A percentile compares a stretch with the other conserved stretches of the same genome.
Conservation (phyloP, 2,329 filamentous ascomycete genomes). For the Leptographium flavum region DNA sequence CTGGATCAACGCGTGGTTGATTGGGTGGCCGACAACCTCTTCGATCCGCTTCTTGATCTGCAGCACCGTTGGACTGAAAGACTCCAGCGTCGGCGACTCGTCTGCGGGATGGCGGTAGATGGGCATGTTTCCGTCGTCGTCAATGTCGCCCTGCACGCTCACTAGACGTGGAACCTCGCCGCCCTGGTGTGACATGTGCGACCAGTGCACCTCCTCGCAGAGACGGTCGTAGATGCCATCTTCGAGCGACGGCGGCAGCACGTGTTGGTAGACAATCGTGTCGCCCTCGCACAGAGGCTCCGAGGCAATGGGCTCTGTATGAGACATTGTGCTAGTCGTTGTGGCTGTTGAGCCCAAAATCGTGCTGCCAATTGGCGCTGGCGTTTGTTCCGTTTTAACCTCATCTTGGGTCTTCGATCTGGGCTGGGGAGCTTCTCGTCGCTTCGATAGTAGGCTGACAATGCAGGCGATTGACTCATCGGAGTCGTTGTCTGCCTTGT, state of each 20-base stretch:
- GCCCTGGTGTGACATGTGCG: slow-evolving; percentile 82
- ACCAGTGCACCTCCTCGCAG: slow-evolving; percentile 67
- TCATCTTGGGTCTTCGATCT: too few relatives aligned
- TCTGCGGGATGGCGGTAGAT: slow-evolving; percentile 94
- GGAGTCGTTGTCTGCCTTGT: not conserved
- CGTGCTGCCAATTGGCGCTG: too few relatives aligned
- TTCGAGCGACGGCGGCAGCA: slow-evolving; percentile 45
- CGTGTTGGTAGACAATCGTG: slow-evolving; percentile 55
- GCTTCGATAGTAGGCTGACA: too few relatives aligned
- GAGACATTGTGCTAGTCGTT: too few relatives aligned
- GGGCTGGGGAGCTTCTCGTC: too few relatives aligned
- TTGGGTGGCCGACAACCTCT: slow-evolving; percentile 54
- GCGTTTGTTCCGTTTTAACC: not conserved
- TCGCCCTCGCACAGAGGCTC: slow-evolving; percentile 65
- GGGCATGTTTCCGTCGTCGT: slow-evolving; percentile 58
- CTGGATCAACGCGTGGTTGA: slow-evolving; percentile 91
- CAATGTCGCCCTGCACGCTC: slow-evolving; percentile 67
- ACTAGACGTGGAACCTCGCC: slow-evolving; percentile 86
- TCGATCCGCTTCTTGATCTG: slow-evolving; percentile 57
- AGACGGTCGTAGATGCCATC: slow-evolving; percentile 54
- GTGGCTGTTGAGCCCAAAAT: not conserved
- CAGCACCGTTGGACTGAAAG: slow-evolving; percentile 62
- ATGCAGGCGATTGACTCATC: not conserved
- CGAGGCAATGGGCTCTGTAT: slow-evolving; percentile 15
- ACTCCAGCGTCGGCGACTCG: slow-evolving; percentile 61